Evolutionary conservation across 495 filamentous ascomycete genomes (phyloP).

Genomic region (Hypoxylon lienhwacheense): DNA sequence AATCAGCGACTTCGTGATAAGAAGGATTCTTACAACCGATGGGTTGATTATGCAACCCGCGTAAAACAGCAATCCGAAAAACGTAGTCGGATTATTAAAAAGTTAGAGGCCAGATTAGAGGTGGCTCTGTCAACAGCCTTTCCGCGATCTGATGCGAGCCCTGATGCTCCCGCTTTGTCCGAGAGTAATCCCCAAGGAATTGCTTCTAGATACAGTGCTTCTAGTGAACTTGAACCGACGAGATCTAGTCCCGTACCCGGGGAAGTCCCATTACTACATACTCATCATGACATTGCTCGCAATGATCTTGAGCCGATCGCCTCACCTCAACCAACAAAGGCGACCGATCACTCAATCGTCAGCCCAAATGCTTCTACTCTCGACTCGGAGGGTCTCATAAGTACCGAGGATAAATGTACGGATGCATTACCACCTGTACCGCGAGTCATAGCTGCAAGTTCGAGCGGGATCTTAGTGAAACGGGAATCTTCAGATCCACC

Average conservation of each 20-base stretch:
- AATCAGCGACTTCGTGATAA: slow-evolving; percentile 32
- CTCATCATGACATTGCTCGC: background rate
- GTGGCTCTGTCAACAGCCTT: slow-evolving; percentile 7
- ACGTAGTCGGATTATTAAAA: slow-evolving; percentile 36
- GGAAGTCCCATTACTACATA: background rate
- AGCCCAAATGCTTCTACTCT: background rate
- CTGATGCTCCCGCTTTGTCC: slow-evolving; percentile 1
- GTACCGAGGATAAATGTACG: slow-evolving; percentile 6
- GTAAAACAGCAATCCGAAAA: slow-evolving; percentile 25
- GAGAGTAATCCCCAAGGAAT: background rate
- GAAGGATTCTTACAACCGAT: slow-evolving; percentile 24
- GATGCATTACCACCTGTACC: slow-evolving; percentile 37
- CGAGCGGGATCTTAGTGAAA: slow-evolving; percentile 38
- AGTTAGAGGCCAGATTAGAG: slow-evolving; percentile 30
- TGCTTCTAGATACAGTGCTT: background rate
- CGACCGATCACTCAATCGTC: background rate
- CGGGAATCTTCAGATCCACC: slow-evolving; percentile 50
- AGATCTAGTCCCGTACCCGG: background rate
- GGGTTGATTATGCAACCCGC: slow-evolving; percentile 32
- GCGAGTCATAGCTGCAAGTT: background rate
- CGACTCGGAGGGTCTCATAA: background rate
- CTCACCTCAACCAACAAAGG: background rate
- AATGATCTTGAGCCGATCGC: background rate
- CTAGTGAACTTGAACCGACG: background rate
- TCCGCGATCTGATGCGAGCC: slow-evolving; percentile 13